Evolutionary conservation across 2,329 filamentous ascomycete genomes (phyloP), one percentile per base, ranked within the genome.

Genomic region (Colletotrichum kahawae): DNA sequence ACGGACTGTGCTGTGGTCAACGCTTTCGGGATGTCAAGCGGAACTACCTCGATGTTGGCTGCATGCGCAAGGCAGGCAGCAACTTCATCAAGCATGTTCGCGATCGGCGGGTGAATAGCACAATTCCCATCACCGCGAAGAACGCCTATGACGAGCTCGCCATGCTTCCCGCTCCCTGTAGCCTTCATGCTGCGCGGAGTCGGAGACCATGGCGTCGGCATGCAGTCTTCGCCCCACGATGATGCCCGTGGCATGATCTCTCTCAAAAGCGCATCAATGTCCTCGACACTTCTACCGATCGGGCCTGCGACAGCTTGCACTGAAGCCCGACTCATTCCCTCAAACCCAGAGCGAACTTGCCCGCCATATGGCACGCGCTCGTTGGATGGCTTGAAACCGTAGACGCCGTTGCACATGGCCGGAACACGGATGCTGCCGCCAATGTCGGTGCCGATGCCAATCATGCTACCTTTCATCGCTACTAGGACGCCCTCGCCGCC

Each of bases 351-450:
- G 10, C 38, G 29, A 5, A 67, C 73, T 7, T 68, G 43, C 1
- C 73, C 73, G 5, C 73, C 69, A 7, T 68, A 75, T 7, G 74
- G 74, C 13, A 76, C n/a, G 1, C 74, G 74, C 1, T 65, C 70
- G 14, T 57, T 67, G 18, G 74, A 70, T 6, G 74, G 74, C 31
- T 76, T 76, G 65, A 76, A 57, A 4, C 74, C 73, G 48, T 77
- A 77, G 3, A 77, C 56, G 1, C 75, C 75, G 16, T 74, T 75
- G 38, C 67, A 75, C 71, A 70, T 74, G 7, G 75, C 75, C 24
- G 75, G 75, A 10, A 75, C 31, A 2, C 75, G 71, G 36, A 76
- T 68, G 48, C 75, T 76, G 18, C 75, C 75, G 9, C 75, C 75
- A 33, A 76, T 63, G 5, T 76, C 75, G 18, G 67, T 76, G 2